These are phyloP conservation scores for Ganoderma lucidum DNA, from an alignment of 1,284 basidiomycete species.

Conservation along the genomic window DNA sequence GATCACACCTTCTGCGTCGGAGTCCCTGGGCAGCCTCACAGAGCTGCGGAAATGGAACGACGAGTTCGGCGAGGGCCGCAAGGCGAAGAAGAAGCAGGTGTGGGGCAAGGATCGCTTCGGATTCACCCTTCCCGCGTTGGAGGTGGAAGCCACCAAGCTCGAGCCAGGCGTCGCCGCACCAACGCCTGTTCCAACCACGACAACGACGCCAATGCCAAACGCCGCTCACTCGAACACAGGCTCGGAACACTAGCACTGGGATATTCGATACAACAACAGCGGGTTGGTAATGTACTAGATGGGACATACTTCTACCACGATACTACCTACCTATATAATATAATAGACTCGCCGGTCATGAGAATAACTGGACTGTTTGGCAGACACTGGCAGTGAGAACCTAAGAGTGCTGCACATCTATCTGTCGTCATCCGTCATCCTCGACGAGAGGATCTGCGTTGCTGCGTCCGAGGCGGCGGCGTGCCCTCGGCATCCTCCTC, in stretches of 20 bases:
- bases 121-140: conserved; percentile 50
- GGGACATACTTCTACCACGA: conserved; percentile 23
- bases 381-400: conserved; percentile 13
- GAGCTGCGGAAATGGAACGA: conserved; percentile 93
- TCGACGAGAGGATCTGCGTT: conserved; percentile 32
- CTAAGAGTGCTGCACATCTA: conserved; percentile 1
- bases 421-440: conserved; percentile 9
- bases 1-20: conserved; percentile 87
- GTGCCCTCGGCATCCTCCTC: conserved; percentile 47
- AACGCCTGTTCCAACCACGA: conserved; percentile 22
- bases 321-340: conserved; percentile 30
- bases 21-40: conserved; percentile 79
- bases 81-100: conserved; percentile 65
- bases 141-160: conserved; percentile 42
- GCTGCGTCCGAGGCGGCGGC: conserved; percentile 35
- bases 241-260: conserved; percentile 14
- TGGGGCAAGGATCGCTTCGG: conserved; percentile 83
- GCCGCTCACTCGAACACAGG: background rate
- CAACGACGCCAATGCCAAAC: background rate
- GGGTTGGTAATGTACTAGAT: conserved; percentile 20
- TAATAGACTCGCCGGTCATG: conserved; percentile 23
- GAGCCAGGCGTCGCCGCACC: conserved; percentile 45
- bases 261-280: conserved; percentile 16
- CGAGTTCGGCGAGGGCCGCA: conserved; percentile 86
- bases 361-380: background rate